Conservation (phyloP, 2,329 filamentous ascomycete species). For the Epichloe bromicola region DNA sequence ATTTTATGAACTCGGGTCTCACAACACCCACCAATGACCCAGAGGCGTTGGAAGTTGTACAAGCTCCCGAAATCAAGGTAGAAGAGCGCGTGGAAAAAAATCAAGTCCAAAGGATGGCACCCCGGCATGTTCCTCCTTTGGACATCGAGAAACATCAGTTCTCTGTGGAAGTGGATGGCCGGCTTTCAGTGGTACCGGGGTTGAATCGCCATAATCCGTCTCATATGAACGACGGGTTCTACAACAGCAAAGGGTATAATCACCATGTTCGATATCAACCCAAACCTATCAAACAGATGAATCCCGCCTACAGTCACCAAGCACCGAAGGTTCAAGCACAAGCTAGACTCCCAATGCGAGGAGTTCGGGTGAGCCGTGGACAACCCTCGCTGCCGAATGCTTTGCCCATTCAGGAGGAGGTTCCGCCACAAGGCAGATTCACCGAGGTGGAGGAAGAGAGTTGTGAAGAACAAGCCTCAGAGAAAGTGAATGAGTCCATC, state of each 20-base stretch:
- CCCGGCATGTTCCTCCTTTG: not conserved
- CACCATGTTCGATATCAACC: conserved; percentile 8
- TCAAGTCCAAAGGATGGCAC: not conserved
- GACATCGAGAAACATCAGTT: conserved; percentile 3
- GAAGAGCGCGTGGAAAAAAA: conserved; percentile 1
- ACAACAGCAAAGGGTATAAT: conserved; percentile 12
- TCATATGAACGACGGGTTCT: conserved; percentile 22
- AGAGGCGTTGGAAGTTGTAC: conserved; percentile 6
- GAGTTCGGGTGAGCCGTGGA: conserved; percentile 6
- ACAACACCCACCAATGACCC: conserved; percentile 23
- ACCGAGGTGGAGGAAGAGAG: conserved; percentile 9
- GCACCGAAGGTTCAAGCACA: conserved; percentile 11
- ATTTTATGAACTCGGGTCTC: conserved; percentile 26
- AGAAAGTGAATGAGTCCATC: conserved; percentile 9
- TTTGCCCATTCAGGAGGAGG: conserved; percentile 1
- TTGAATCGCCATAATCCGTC: conserved; percentile 12
- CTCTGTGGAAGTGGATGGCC: conserved; percentile 1
- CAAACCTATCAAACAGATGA: conserved; percentile 9
- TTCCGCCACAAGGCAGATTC: not conserved
- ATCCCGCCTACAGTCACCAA: conserved; percentile 10
- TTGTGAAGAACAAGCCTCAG: conserved; percentile 11
- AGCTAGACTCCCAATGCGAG: conserved; percentile 27
- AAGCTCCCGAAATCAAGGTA: conserved; percentile 4
- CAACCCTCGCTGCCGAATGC: not conserved
- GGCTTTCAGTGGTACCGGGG: conserved; percentile 20